Evolutionary conservation across 2,329 filamentous ascomycete genomes (phyloP).

Genomic region (Aschersonia sp.): DNA sequence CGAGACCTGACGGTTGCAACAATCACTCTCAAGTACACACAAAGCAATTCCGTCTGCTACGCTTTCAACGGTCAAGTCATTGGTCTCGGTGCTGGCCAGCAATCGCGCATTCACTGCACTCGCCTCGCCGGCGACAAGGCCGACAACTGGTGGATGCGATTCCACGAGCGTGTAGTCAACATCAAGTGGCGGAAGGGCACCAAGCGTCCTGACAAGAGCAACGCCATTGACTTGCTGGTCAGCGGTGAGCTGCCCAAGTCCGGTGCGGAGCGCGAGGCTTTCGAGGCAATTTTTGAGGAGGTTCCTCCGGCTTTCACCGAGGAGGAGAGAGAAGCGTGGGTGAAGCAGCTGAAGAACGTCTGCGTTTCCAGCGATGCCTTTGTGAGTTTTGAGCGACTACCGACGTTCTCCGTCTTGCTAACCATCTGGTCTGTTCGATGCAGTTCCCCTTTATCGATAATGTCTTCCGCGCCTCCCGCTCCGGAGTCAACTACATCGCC

Average conservation of each 20-base stretch:
- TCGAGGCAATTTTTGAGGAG: constrained; percentile 80
- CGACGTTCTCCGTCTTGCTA: constrained; percentile 20
- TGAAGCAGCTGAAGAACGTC: constrained; percentile 66
- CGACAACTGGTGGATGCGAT: constrained; percentile 99
- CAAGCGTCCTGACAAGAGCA: constrained; percentile 95
- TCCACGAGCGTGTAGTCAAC: constrained; percentile 74
- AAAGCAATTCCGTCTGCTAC: constrained; percentile 98
- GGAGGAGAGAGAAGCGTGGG: constrained; percentile 77
- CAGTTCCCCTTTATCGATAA: constrained; percentile 98
- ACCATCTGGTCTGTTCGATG: not conserved
- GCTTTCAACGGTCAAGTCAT: constrained; percentile 86
- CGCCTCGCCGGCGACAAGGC: constrained; percentile 94
- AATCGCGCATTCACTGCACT: constrained; percentile 97
- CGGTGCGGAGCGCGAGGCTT: constrained; percentile 72
- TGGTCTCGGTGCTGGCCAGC: constrained; percentile 88
- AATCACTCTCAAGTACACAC: constrained; percentile 95
- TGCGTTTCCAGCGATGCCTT: constrained; percentile 91
- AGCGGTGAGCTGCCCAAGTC: constrained; percentile 75
- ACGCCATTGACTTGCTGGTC: constrained; percentile 90
- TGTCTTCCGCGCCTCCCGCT: constrained; percentile 77
- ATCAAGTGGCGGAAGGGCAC: constrained; percentile 97
- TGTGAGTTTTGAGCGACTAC: constrained; percentile 28
- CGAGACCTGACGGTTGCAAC: constrained; percentile 90
- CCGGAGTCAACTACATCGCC: constrained; percentile 90
- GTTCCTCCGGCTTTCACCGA: constrained; percentile 70